Percentiles rank a stretch among this genome's conserved stretches.
Evolutionary conservation across 352 stramenopile species (phyloP).

Genomic region (Phytophthora crassamura): DNA sequence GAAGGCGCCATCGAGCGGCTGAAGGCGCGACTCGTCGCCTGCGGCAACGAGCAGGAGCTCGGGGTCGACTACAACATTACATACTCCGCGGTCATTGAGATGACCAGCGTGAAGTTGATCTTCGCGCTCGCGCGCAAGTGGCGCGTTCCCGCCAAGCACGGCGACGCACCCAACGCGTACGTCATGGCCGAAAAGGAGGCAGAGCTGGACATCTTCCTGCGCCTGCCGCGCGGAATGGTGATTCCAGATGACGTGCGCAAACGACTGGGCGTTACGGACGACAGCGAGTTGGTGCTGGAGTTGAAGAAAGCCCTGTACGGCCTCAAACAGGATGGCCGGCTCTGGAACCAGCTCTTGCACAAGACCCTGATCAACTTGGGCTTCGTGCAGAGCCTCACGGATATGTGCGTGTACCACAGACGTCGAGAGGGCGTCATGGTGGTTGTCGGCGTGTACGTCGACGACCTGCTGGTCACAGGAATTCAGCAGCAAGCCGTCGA

Average conservation of each 20-base stretch:
- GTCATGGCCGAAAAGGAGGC: slow-evolving; percentile 28
- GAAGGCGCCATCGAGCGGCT: slow-evolving; percentile 21
- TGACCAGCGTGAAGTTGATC: slow-evolving; percentile 30
- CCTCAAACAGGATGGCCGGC: slow-evolving; percentile 32
- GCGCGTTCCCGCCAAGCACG: slow-evolving; percentile 21
- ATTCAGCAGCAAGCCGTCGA: slow-evolving; percentile 8
- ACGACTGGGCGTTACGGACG: background rate
- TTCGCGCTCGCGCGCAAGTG: slow-evolving; percentile 14
- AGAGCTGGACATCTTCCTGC: slow-evolving; percentile 27
- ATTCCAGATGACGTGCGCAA: background rate
- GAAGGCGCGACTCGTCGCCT: slow-evolving; percentile 28
- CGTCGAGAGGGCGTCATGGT: background rate
- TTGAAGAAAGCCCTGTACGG: slow-evolving; percentile 41
- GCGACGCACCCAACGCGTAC: slow-evolving; percentile 42
- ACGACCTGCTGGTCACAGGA: slow-evolving; percentile 35
- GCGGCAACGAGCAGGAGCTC: slow-evolving; percentile 25
- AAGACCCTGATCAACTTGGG: slow-evolving; percentile 15
- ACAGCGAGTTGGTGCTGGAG: slow-evolving; percentile 14
- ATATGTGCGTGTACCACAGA: slow-evolving; percentile 38
- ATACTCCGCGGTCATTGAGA: slow-evolving; percentile 35
- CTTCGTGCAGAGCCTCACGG: slow-evolving; percentile 23
- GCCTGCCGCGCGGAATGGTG: slow-evolving; percentile 25
- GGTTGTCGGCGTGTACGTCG: slow-evolving; percentile 37
- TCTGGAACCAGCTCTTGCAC: slow-evolving; percentile 37
- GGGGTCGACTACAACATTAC: slow-evolving; percentile 24